These are phyloP conservation scores for Aciculosporium take DNA, from an alignment of 2,329 filamentous ascomycete genomes.

Conservation along the genomic window DNA sequence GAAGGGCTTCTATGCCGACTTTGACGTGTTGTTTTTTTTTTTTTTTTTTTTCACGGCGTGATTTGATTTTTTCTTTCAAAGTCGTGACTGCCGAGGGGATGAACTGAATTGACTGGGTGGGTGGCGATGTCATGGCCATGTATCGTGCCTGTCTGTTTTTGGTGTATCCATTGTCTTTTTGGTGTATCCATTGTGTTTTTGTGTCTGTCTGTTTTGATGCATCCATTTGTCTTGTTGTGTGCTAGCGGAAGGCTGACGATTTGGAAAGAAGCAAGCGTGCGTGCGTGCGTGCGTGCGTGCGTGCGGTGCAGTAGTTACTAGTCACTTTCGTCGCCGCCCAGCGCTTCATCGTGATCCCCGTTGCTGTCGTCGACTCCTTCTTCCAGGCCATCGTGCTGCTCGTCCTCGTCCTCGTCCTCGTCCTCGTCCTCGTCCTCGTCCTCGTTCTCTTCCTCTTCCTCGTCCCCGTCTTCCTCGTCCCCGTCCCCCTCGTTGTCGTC, in stretches of 20 bases:
- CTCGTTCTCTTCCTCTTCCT: conserved; percentile 28
- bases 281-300: too few species aligned
- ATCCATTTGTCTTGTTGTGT: too few species aligned
- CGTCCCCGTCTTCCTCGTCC: conserved; percentile 28
- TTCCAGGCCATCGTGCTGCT: conserved; percentile 24
- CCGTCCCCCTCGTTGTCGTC: conserved; percentile 25
- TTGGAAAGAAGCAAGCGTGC: too few species aligned
- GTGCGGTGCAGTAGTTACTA: too few species aligned
- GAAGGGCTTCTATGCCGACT: background rate
- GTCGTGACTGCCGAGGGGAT: too few species aligned
- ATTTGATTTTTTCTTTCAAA: background rate
- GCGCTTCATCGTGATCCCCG: conserved; percentile 37
- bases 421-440: conserved; percentile 23
- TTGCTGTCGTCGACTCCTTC: conserved; percentile 27
- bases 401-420: conserved; percentile 31
- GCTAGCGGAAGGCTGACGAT: too few species aligned
- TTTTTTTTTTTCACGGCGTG: background rate
- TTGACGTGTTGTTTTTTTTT: background rate
- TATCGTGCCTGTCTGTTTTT: too few species aligned
- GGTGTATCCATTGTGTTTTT: too few species aligned
- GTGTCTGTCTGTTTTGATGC: background rate
- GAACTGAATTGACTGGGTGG: too few species aligned
- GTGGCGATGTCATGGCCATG: too few species aligned
- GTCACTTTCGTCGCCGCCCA: conserved; percentile 48
- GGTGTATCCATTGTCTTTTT: too few species aligned